phyloP scores from a whole-genome alignment of 306 rosid species.

The Morella rubra region DNA sequence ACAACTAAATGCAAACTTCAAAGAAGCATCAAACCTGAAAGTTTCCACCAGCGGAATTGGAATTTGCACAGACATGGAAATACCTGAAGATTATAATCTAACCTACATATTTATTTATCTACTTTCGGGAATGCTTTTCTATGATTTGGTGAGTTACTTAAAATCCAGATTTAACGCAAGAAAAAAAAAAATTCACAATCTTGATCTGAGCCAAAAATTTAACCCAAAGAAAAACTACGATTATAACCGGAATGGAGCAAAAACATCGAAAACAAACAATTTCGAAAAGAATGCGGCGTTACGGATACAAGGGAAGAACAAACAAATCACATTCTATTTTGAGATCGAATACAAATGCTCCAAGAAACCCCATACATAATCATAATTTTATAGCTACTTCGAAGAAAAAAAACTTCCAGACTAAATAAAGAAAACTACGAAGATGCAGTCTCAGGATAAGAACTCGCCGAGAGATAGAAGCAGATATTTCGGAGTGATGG shows the following conservation, averaged over 20 bases:
- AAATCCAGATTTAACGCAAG: not conserved
- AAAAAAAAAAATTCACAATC: not conserved
- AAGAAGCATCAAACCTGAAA: slow-evolving; percentile 5
- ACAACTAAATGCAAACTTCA: slow-evolving; percentile 2
- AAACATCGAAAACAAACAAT: not conserved
- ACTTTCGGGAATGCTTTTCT: not conserved
- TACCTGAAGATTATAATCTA: not conserved
- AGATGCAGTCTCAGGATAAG: not conserved
- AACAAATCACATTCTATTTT: not conserved
- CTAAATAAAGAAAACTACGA: slow-evolving; percentile 2
- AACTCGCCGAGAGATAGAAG: slow-evolving; percentile 5
- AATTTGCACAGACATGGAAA: not conserved
- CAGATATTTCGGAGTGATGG: slow-evolving; percentile 11
- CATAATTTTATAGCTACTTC: not conserved
- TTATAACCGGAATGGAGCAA: not conserved
- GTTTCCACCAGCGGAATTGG: not conserved
- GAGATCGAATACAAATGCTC: not conserved
- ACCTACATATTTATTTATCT: not conserved
- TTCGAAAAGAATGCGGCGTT: not conserved
- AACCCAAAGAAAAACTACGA: not conserved
- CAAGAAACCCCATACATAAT: not conserved
- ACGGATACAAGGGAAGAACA: not conserved
- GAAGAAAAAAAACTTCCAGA: slow-evolving; percentile 17
- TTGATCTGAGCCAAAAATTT: not conserved
- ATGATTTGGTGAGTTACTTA: not conserved